A percentile compares a stretch with the other conserved stretches of the same genome.
Conservation (phyloP, 352 stramenopile species). For the Albugo candida region DNA sequence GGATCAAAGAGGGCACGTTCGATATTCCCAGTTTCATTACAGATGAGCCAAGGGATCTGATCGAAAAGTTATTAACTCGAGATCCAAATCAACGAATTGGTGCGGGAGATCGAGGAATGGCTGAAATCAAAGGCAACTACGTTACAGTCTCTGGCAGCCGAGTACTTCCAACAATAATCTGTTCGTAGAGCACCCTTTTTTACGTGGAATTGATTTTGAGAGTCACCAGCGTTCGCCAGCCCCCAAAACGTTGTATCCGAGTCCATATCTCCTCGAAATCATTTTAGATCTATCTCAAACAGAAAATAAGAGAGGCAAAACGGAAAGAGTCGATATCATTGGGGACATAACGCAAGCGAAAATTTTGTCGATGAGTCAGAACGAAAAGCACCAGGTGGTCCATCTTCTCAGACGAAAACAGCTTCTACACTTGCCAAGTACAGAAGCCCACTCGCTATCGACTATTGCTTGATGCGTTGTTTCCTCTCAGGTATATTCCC, state of each 20-base stretch:
- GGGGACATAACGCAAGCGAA: slow-evolving; percentile 18
- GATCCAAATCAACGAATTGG: slow-evolving; percentile 18
- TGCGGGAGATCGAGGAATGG: slow-evolving; percentile 16
- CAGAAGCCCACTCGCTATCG: slow-evolving; percentile 1
- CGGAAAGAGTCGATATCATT: slow-evolving; percentile 11
- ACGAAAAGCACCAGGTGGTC: slow-evolving; percentile 33
- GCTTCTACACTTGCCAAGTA: slow-evolving; percentile 40
- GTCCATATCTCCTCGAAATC: slow-evolving; percentile 22
- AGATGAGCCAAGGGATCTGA: slow-evolving; percentile 32
- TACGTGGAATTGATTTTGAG: slow-evolving; percentile 38
- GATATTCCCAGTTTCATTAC: slow-evolving; percentile 43
- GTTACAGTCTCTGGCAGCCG: neutral
- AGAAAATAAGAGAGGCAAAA: slow-evolving; percentile 15
- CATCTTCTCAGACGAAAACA: slow-evolving; percentile 61
- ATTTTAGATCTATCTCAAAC: slow-evolving; percentile 18
- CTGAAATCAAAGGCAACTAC: slow-evolving; percentile 33
- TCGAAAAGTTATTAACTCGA: slow-evolving; percentile 28
- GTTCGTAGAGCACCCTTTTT: slow-evolving; percentile 46
- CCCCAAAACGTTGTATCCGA: slow-evolving; percentile 22
- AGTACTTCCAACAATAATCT: neutral
- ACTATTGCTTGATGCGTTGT: neutral
- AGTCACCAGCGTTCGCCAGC: slow-evolving; percentile 23
- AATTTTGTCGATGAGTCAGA: slow-evolving; percentile 15
- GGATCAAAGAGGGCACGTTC: slow-evolving; percentile 38
- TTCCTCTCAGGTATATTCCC: slow-evolving; percentile 29